Evolutionary conservation across 2,329 filamentous ascomycete genomes (phyloP), one percentile per base, ranked within the genome.

Genomic region (Cordyceps pruinosa): DNA sequence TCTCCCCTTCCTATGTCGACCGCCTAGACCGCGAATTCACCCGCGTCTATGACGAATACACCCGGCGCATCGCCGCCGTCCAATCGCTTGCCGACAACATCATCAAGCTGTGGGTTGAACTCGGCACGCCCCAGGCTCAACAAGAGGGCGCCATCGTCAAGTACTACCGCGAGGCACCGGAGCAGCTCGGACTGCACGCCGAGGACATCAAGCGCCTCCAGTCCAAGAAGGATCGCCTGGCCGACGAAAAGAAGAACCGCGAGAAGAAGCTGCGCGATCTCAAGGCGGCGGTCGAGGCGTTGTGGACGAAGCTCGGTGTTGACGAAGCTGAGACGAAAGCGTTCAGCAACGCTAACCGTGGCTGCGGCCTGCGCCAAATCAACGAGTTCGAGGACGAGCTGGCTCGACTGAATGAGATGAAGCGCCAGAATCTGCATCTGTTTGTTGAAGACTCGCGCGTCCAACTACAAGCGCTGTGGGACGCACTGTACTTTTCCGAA

Each of bases 321-420:
- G 89, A 96, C 44, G 87, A 93, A 74, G 75, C 77, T 19, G 92
- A 97, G 68, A 86, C 88, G 65, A 95, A 91, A 75, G 79, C 83
- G 28, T 99, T 99, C 75, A 74, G 96, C 17, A 88, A 90, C 63
- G 79, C 84, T 58, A 97, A 97, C 73, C 87, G 93, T 39, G 95
- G 95, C 54, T 97, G 90, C 65, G 93, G 93, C 15, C 77, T 97
- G 55, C 83, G 93, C 58, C 89, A 90, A 61, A 96, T 97, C 73
- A 97, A 97, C 68, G 92, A 97, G 72, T 96, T 92, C 64, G 90
- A 97, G 71, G 90, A 96, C 61, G 94, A 99, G 73, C 79, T 97
- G 45, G 78, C 82, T 4, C 83, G 91, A 48, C 75, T 99, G 48
- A 94, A 95, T 63, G 92, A 97, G 70, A 80, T 97, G 58, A 99